Evolutionary conservation across 805 yeast species (phyloP).

Genomic region (Komagataella pastoris): DNA sequence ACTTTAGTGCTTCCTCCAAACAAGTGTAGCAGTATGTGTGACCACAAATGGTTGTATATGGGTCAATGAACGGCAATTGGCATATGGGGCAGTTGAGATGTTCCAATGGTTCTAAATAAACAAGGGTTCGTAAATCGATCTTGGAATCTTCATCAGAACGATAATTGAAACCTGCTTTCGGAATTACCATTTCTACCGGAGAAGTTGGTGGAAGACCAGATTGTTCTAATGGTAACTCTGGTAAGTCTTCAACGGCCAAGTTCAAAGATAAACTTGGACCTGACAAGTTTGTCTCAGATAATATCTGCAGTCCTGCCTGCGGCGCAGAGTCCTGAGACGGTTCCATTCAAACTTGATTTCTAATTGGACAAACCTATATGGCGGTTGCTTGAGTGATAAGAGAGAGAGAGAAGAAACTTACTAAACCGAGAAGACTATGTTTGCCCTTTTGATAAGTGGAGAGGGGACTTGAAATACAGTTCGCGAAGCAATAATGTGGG

Average conservation of each 20-base stretch:
- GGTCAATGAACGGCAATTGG: conserved; percentile 46
- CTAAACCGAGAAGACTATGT: neutral
- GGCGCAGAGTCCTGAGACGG: neutral
- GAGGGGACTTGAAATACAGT: neutral
- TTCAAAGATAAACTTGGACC: neutral
- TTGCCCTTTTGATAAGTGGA: neutral
- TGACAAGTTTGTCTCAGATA: neutral
- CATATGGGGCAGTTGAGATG: conserved; percentile 48
- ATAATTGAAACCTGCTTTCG: conserved; percentile 1
- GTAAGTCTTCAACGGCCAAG: neutral
- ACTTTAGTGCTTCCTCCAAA: conserved; percentile 29
- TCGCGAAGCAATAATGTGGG: neutral
- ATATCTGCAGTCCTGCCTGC: neutral
- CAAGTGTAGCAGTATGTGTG: conserved; percentile 56
- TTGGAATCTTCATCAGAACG: neutral
- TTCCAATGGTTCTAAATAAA: conserved; percentile 13
- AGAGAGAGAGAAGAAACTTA: neutral
- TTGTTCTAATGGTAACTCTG: neutral
- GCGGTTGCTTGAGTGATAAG: neutral
- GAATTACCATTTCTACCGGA: neutral
- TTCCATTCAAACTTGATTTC: neutral
- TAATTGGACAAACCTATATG: neutral
- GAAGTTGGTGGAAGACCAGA: neutral
- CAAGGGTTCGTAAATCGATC: conserved; percentile 13
- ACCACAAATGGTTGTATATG: conserved; percentile 52